Base-by-base conservation (phyloP, 306 rosid species). In the Castanospermum australe region DNA sequence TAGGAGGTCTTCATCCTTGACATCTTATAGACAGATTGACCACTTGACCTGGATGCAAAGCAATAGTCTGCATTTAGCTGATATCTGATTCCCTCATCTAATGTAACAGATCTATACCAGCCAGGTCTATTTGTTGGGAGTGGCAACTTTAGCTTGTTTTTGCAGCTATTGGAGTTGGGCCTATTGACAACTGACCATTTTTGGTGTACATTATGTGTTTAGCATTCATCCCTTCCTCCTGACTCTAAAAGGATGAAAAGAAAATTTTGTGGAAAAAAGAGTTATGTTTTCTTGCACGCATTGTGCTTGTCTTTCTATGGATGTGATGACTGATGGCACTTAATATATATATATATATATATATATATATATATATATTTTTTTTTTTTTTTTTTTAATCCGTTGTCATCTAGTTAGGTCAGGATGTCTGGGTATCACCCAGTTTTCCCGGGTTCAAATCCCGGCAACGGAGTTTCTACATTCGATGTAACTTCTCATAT, bases 361-460 rank as follows among this genome's bases (percentile, higher is more conserved):
- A n/a, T n/a, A n/a, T n/a, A n/a, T n/a, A n/a, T n/a, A n/a, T n/a
- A n/a, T n/a, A n/a, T n/a, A n/a, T n/a, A n/a, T n/a, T n/a, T n/a
- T n/a, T n/a, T n/a, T n/a, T n/a, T n/a, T n/a, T n/a, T n/a, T n/a
- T n/a, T n/a, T n/a, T 80, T 71, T 48, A 54, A 72, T 81, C 90
- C 47, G 81, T 83, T 86, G 90, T 86, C 89, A 81, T 92, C 90
- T 87, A 84, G 87, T 81, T 83, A 21, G 85, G 93, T 82, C 85
- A 86, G 86, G 86, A 87, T 85, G 89, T 75, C 89, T 88, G 89
- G 92, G 90, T 83, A 73, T 67, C 48, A 33, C 84, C 88, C 87
- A 85, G 83, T 86, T 87, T 81, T 87, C 88, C 90, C 35, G 80
- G 89, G 92, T 92, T 90, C 95, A 86, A 87, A 84, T 90, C 92